phyloP scores from a whole-genome alignment of 352 stramenopile species.

The Pythium chondricola region DNA sequence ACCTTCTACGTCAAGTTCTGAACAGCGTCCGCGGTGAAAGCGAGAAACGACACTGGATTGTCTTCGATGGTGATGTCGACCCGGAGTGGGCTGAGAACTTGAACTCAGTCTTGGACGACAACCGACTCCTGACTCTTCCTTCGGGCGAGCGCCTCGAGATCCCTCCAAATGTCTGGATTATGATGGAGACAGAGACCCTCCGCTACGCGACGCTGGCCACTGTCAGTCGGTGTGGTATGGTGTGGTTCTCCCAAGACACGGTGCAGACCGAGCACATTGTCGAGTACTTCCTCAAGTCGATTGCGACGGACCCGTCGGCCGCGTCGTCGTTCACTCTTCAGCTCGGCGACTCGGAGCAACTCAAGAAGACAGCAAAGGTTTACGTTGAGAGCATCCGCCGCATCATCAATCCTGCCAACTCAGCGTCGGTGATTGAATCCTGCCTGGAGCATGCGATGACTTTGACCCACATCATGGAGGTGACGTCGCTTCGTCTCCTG shows the following conservation, averaged over 20 bases:
- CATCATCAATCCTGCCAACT: conserved; percentile 34
- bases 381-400: conserved; percentile 59
- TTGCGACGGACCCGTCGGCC: conserved; percentile 55
- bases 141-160: conserved; percentile 98
- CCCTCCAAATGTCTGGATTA: conserved; percentile 98
- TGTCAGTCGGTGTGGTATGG: conserved; percentile 99
- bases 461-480: conserved; percentile 95
- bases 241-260: conserved; percentile 98
- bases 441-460: conserved; percentile 91
- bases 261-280: conserved; percentile 92
- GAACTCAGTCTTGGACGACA: conserved; percentile 99
- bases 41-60: conserved; percentile 96
- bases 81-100: conserved; percentile 99
- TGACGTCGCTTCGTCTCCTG: conserved; percentile 91
- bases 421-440: conserved; percentile 83
- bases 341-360: conserved; percentile 49
- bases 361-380: conserved; percentile 57
- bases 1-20: conserved; percentile 93
- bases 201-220: conserved; percentile 98
- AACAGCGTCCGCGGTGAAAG: conserved; percentile 97
- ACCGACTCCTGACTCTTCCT: conserved; percentile 98
- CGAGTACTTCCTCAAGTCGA: conserved; percentile 76
- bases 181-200: conserved; percentile 99
- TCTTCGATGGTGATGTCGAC: conserved; percentile 99
- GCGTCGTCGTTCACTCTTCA: conserved; percentile 65